phyloP scores from a whole-genome alignment of 108 stramenopile genomes.

The Poteriospumella lacustris region DNA sequence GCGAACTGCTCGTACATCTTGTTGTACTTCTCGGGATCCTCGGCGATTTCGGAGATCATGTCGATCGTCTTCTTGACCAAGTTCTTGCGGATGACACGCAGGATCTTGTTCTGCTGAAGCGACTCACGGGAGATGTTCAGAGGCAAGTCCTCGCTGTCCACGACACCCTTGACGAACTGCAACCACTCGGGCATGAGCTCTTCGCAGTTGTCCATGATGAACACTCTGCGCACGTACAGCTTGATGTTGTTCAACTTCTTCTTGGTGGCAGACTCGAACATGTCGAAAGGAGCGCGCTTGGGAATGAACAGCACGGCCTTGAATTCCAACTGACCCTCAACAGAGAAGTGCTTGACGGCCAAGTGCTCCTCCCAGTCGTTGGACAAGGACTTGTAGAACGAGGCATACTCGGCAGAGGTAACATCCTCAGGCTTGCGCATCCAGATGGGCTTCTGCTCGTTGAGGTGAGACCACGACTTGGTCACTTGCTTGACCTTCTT shows the following conservation, averaged over 20 bases:
- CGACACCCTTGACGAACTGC: constrained; percentile 96
- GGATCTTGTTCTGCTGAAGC: constrained; percentile 99
- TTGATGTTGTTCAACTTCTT: constrained; percentile 99
- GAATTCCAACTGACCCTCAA: constrained; percentile 99
- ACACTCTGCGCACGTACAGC: constrained; percentile 99
- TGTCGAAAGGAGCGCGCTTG: constrained; percentile 99
- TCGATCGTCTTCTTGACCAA: constrained; percentile 99
- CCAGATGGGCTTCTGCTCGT: constrained; percentile 99
- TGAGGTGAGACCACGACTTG: constrained; percentile 99
- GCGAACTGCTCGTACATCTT: constrained; percentile 99
- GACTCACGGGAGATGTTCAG: constrained; percentile 99
- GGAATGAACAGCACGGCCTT: constrained; percentile 95
- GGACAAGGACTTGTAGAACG: constrained; percentile 99
- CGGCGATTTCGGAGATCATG: constrained; percentile 96
- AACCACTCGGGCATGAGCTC: constrained; percentile 99
- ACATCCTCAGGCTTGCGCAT: constrained; percentile 99
- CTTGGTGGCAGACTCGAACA: constrained; percentile 98
- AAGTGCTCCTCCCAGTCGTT: constrained; percentile 99
- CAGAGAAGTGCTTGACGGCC: constrained; percentile 99
- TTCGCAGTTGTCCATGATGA: constrained; percentile 99
- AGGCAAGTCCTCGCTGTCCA: constrained; percentile 99
- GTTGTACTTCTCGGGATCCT: constrained; percentile 98
- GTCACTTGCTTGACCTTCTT: constrained; percentile 99
- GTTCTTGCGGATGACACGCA: constrained; percentile 99
- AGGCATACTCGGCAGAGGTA: constrained; percentile 96